Evolutionary conservation across 352 stramenopile genomes (phyloP).

Genomic region (Globisporangium camurandrum): DNA sequence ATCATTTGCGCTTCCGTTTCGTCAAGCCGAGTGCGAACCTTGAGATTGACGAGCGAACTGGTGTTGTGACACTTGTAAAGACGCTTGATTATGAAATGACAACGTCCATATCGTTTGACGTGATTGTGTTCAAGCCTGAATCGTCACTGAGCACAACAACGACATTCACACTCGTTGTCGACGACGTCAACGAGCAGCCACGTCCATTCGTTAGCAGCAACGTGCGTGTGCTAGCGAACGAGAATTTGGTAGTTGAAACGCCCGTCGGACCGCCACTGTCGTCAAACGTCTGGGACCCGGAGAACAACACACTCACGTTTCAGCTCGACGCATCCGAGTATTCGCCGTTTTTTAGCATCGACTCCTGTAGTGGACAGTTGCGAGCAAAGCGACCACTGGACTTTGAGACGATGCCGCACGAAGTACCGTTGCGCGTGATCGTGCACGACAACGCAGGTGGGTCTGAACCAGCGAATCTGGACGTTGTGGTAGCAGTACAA

Average conservation of each 20-base stretch:
- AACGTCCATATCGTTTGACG: background rate
- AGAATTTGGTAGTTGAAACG: conserved; percentile 1
- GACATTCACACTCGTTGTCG: conserved; percentile 8
- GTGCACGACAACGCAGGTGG: conserved; percentile 6
- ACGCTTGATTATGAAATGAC: conserved; percentile 3
- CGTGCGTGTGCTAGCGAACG: conserved; percentile 1
- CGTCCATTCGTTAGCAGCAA: conserved; percentile 2
- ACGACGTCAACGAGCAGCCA: conserved; percentile 21
- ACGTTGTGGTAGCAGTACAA: background rate
- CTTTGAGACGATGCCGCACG: conserved; percentile 21
- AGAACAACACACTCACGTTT: conserved; percentile 42
- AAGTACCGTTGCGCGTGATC: conserved; percentile 1
- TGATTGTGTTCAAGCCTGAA: conserved; percentile 2
- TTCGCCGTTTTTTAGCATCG: conserved; percentile 34
- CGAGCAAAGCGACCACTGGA: conserved; percentile 24
- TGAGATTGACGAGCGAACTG: background rate
- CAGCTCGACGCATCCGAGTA: conserved; percentile 31
- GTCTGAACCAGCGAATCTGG: background rate
- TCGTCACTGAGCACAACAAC: background rate
- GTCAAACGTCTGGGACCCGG: conserved; percentile 37
- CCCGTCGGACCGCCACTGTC: conserved; percentile 22
- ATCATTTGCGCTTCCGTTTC: conserved; percentile 23
- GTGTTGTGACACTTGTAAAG: conserved; percentile 5
- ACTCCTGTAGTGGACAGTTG: conserved; percentile 43
- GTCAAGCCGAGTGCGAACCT: background rate